Percentiles rank a stretch among this genome's conserved stretches.
phyloP scores from a whole-genome alignment of 2,329 filamentous ascomycete species.

The Phialemoniopsis sp. region DNA sequence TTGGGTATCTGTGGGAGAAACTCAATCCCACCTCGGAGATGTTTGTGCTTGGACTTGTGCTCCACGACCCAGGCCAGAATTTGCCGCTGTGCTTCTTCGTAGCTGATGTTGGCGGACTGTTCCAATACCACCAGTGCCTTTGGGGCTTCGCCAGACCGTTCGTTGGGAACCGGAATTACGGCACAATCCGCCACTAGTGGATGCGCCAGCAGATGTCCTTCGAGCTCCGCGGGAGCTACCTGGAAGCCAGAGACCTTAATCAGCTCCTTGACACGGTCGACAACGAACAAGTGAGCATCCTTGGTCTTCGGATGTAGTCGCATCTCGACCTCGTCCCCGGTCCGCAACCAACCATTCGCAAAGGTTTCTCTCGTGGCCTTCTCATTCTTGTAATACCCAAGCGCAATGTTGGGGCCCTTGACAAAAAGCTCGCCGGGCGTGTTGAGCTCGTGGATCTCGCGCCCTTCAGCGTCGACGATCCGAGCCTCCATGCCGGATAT shows the following conservation, averaged over 20 bases:
- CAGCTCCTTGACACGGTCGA: constrained; percentile 14
- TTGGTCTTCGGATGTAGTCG: constrained; percentile 44
- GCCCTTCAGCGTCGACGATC: constrained; percentile 48
- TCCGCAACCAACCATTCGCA: constrained; percentile 54
- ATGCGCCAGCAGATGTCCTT: constrained; percentile 69
- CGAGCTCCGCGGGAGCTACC: constrained; percentile 74
- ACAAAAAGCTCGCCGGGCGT: constrained; percentile 48
- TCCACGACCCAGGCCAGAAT: constrained; percentile 49
- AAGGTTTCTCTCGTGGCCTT: constrained; percentile 44
- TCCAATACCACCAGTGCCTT: constrained; percentile 56
- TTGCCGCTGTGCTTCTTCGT: constrained; percentile 35
- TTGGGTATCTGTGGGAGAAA: constrained; percentile 59
- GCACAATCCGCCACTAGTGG: constrained; percentile 67
- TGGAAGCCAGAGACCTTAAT: constrained; percentile 30
- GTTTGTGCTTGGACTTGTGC: constrained; percentile 56
- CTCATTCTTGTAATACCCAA: constrained; percentile 54
- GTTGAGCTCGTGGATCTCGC: constrained; percentile 40
- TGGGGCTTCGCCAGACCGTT: constrained; percentile 55
- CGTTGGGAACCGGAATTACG: constrained; percentile 64
- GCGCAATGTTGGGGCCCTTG: constrained; percentile 51
- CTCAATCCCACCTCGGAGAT: constrained; percentile 47
- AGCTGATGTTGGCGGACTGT: constrained; percentile 31
- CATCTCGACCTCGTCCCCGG: constrained; percentile 31
- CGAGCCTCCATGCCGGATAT: constrained; percentile 30
- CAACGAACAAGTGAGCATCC: constrained; percentile 37